A percentile compares a stretch with the other conserved stretches of the same genome.
These are phyloP conservation scores for Pseudophaeomoniella oleicola DNA, from an alignment of 2,329 filamentous ascomycete genomes.

Conservation along the genomic window DNA sequence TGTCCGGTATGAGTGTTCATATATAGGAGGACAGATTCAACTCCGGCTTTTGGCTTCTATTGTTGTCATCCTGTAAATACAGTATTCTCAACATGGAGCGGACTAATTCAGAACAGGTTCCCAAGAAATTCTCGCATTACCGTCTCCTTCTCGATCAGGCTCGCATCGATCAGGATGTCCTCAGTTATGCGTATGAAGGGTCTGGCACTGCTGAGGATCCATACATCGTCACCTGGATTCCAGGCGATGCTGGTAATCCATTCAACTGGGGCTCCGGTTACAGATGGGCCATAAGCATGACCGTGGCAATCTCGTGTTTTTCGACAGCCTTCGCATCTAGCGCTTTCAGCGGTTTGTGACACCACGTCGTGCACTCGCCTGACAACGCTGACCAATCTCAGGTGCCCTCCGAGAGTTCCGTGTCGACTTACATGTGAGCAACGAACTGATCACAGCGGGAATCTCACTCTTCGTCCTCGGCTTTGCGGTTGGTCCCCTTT, in stretches of 20 bases:
- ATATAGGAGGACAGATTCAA: no score
- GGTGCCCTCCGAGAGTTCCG: slow-evolving; percentile 42
- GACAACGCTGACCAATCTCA: slow-evolving; percentile 12
- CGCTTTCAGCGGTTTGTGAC: slow-evolving; percentile 34
- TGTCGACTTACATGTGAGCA: slow-evolving; percentile 35
- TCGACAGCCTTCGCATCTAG: slow-evolving; percentile 56
- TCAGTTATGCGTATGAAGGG: slow-evolving; percentile 32
- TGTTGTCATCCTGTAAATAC: no score
- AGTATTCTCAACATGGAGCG: no score
- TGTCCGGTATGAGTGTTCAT: no score
- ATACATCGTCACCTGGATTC: slow-evolving; percentile 53
- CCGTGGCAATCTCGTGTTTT: slow-evolving; percentile 52
- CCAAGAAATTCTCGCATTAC: slow-evolving; percentile 4
- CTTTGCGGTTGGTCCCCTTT: slow-evolving; percentile 43
- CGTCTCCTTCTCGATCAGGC: slow-evolving; percentile 7
- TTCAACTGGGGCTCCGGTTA: slow-evolving; percentile 39
- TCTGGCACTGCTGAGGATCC: slow-evolving; percentile 53
- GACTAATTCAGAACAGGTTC: neutral
- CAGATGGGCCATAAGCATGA: slow-evolving; percentile 52
- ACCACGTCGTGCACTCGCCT: neutral
- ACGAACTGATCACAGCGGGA: slow-evolving; percentile 44
- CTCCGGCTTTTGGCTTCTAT: no score
- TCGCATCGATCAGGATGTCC: slow-evolving; percentile 8
- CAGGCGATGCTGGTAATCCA: slow-evolving; percentile 52
- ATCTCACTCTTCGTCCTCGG: slow-evolving; percentile 51